Evolutionary conservation across 768 basidiomycete genomes (phyloP), one percentile per base, ranked within the genome.

Genomic region (Mycena albidolilacea): DNA sequence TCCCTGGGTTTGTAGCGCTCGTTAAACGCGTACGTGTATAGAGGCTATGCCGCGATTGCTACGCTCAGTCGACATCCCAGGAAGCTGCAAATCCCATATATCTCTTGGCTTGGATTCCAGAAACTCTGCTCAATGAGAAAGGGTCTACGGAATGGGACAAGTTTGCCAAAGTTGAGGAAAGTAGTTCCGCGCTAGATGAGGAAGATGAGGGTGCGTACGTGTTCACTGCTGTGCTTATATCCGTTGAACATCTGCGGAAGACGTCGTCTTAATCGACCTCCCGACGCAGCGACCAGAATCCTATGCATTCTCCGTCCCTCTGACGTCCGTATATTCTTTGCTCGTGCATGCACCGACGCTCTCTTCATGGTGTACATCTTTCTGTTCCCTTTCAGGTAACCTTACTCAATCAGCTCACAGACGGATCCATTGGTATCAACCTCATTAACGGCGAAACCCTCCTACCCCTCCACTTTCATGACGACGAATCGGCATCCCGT

Each of bases 271-370:
- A 52, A 95, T 97, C 73, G 93, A 96, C 76, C 86, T 96, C 67
- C 96, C 96, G 41, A 90, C 90, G 0, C 92, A 93, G 76, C 86
- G 93, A 62, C 93, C 95, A 4, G 95, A 97, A 81, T 94, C 94
- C 21, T 98, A 98, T 79, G 96, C 97, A 1, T 98, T 98, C 84
- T 97, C 97, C n/a, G 94, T 97, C 0, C 94, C 97, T 11, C 78
- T 98, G 57, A 93, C 93, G 0, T 93, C 93, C 11, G 91, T 98
- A 76, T 98, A 97, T 79, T 97, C 95, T 11, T 88, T 98, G 67
- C 86, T 97, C 69, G 93, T 96, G 1, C 91, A 94, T 77, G 92
- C 94, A 0, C 97, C 96, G 7, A 91, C 93, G 1, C 84, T 95
- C 19, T 94, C 94, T 3, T 95, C 93, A 0, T 96, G 95, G 93